These are phyloP conservation scores for Scheffersomyces quercinus DNA, from an alignment of 1,139 yeast genomes.

Conservation along the genomic window DNA sequence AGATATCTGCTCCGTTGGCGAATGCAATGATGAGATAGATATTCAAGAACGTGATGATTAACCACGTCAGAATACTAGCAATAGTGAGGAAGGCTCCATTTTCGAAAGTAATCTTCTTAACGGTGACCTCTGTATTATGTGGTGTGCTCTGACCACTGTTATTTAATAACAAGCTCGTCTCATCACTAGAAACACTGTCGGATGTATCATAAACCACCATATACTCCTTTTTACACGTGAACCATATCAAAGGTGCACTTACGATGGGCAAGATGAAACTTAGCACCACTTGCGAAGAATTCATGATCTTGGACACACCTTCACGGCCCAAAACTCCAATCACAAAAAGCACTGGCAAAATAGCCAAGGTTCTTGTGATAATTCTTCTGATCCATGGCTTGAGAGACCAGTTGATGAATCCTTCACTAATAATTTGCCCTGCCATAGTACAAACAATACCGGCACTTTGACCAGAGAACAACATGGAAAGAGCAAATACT, in stretches of 20 bases:
- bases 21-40: constrained; percentile 69
- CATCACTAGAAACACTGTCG: constrained; percentile 5
- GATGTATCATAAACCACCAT: constrained; percentile 51
- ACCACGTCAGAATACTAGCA: constrained; percentile 66
- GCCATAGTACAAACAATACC: constrained; percentile 87
- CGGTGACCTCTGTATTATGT: constrained; percentile 6
- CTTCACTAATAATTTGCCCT: constrained; percentile 84
- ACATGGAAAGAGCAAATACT: constrained; percentile 71
- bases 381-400: constrained; percentile 78
- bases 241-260: constrained; percentile 75
- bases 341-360: constrained; percentile 70
- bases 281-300: constrained; percentile 74
- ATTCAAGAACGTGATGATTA: constrained; percentile 69
- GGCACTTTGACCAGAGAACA: constrained; percentile 79
- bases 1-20: constrained; percentile 69
- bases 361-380: constrained; percentile 68
- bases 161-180: constrained; percentile 9
- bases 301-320: constrained; percentile 65
- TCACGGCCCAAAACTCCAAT: constrained; percentile 60
- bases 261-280: constrained; percentile 73
- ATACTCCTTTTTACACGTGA: constrained; percentile 63
- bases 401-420: constrained; percentile 74
- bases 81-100: constrained; percentile 59
- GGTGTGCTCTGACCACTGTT: constrained; percentile 1
- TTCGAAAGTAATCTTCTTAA: constrained; percentile 47